These are phyloP conservation scores for Crithidia mellificae DNA, from an alignment of 208 protist genomes.

Conservation along the genomic window DNA sequence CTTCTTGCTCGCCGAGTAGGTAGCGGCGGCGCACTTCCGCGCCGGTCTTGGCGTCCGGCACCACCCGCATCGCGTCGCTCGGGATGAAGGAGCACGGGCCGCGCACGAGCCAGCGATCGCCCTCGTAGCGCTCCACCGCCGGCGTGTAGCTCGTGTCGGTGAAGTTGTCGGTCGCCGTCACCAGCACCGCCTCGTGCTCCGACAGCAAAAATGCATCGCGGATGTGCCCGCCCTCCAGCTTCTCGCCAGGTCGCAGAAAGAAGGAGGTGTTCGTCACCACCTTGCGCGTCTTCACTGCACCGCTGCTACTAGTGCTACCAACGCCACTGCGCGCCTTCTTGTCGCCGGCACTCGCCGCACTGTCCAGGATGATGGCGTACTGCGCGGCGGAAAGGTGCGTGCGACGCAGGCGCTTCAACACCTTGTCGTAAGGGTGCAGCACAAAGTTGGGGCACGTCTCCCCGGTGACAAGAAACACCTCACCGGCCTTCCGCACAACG, in stretches of 20 bases:
- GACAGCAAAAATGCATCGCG: slow-evolving; percentile 75
- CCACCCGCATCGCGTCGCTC: slow-evolving; percentile 38
- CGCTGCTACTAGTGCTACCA: too few relatives aligned
- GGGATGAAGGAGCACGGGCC: slow-evolving; percentile 88
- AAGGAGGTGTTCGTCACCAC: slow-evolving; percentile 79
- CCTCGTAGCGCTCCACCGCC: slow-evolving; percentile 52
- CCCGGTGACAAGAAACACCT: slow-evolving; percentile 86
- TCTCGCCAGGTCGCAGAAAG: slow-evolving; percentile 86
- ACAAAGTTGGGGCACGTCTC: slow-evolving; percentile 82
- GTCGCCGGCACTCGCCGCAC: slow-evolving; percentile 28
- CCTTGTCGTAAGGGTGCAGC: slow-evolving; percentile 92
- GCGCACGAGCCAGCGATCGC: slow-evolving; percentile 89
- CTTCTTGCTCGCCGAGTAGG: slow-evolving; percentile 67
- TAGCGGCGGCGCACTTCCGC: slow-evolving; percentile 50
- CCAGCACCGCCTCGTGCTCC: slow-evolving; percentile 82
- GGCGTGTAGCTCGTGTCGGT: slow-evolving; percentile 32
- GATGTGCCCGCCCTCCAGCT: slow-evolving; percentile 53
- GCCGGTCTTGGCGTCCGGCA: slow-evolving; percentile 37
- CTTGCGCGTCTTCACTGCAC: slow-evolving; percentile 27
- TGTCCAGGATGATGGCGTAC: slow-evolving; percentile 43
- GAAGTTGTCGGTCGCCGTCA: slow-evolving; percentile 73
- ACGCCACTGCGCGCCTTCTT: too few relatives aligned
- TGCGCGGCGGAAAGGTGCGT: slow-evolving; percentile 51
- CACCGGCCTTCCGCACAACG: slow-evolving; percentile 58
- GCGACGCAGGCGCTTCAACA: slow-evolving; percentile 66